phyloP scores from a whole-genome alignment of 2,329 filamentous ascomycete species.

The Penicillium thymicola region DNA sequence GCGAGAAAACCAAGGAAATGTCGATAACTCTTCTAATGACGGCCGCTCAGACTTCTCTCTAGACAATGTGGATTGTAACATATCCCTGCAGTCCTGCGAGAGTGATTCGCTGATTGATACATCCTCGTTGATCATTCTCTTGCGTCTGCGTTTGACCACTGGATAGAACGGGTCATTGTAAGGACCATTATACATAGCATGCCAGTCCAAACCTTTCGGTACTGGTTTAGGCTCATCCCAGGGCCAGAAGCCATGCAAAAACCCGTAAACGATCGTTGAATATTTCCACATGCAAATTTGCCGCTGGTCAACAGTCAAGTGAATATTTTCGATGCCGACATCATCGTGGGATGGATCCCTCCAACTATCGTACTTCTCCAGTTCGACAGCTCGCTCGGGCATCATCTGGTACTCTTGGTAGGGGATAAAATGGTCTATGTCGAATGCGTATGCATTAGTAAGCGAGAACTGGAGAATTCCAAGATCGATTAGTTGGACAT shows the following conservation, averaged over 20 bases:
- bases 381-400: conserved; percentile 24
- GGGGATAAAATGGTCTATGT: conserved; percentile 11
- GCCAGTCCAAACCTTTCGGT: conserved; percentile 5
- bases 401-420: conserved; percentile 28
- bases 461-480: conserved; percentile 20
- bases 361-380: conserved; percentile 3
- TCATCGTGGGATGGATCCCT: background rate
- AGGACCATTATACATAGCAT: background rate
- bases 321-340: background rate
- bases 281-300: conserved; percentile 27
- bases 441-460: background rate
- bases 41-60: conserved; percentile 24
- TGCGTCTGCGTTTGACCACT: conserved; percentile 12
- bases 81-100: conserved; percentile 33
- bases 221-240: conserved; percentile 26
- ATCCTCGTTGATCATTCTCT: conserved; percentile 27
- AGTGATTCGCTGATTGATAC: conserved; percentile 26
- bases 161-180: background rate
- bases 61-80: conserved; percentile 24
- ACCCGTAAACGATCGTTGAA: conserved; percentile 26
- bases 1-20: conserved; percentile 29
- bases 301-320: conserved; percentile 19
- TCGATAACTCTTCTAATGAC: conserved; percentile 19
- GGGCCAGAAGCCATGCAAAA: conserved; percentile 33
- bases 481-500: conserved; percentile 31